Evolutionary conservation across 495 filamentous ascomycete genomes (phyloP).

Genomic region (Schizothecium vesticola): DNA sequence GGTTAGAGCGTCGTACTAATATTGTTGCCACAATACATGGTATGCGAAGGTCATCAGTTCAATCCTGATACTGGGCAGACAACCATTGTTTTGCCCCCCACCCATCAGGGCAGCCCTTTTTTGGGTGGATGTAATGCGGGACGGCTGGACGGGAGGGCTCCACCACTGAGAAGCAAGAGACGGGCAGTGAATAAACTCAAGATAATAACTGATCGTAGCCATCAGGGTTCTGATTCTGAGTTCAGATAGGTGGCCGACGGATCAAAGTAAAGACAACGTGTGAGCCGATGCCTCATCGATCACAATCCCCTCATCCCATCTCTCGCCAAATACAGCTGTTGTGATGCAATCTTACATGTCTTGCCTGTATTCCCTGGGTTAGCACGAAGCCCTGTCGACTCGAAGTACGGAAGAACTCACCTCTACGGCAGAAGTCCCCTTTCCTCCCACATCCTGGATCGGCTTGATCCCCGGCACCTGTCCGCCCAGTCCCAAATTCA

Average conservation of each 20-base stretch:
- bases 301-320: not conserved
- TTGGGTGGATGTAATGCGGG: not conserved
- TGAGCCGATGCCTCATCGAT: not conserved
- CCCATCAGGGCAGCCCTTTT: not conserved
- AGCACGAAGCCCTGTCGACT: not conserved
- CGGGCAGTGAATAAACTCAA: not conserved
- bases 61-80: not conserved
- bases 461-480: not conserved
- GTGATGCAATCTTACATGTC: constrained; percentile 12
- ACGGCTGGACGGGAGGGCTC: not conserved
- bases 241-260: not conserved
- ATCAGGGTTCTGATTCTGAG: not conserved
- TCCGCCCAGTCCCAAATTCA: not conserved
- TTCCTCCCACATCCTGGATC: constrained; percentile 19
- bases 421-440: constrained; percentile 8
- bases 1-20: not conserved
- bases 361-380: not conserved
- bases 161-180: not conserved
- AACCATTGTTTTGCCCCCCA: not conserved
- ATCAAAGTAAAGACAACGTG: not conserved
- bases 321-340: not conserved
- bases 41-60: not conserved
- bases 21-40: not conserved
- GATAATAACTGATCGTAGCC: not conserved
- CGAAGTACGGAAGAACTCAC: not conserved